phyloP scores from a whole-genome alignment of 768 basidiomycete genomes.

The Tulasnella sp. region DNA sequence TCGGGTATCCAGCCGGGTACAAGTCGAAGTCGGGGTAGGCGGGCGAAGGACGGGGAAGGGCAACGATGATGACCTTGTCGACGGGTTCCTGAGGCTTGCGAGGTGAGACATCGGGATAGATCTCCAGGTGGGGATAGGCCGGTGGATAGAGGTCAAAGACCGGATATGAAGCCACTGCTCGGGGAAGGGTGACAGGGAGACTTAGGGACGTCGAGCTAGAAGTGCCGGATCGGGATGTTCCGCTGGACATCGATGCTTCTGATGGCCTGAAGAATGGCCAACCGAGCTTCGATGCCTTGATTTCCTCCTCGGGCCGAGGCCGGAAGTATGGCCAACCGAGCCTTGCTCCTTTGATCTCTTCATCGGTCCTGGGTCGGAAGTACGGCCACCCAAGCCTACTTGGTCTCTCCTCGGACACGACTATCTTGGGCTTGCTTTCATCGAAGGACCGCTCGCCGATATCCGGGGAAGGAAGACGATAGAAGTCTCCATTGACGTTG shows the following conservation, averaged over 20 bases:
- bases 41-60: too few relatives aligned
- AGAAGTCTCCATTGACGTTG: neutral
- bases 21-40: constrained; percentile 14
- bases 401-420: neutral
- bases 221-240: neutral
- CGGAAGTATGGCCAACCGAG: neutral
- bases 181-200: neutral
- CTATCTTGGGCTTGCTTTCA: constrained; percentile 15
- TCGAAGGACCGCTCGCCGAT: constrained; percentile 35
- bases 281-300: neutral
- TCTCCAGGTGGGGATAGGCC: constrained; percentile 16
- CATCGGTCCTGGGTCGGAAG: neutral
- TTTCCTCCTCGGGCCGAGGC: neutral
- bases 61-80: neutral
- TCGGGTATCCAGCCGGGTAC: constrained; percentile 14
- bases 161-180: neutral
- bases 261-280: constrained; percentile 7
- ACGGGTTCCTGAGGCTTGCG: neutral
- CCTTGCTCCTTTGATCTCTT: neutral
- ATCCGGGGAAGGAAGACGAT: constrained; percentile 36
- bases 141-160: constrained; percentile 9
- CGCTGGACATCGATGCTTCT: neutral
- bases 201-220: neutral
- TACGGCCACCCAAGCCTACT: neutral
- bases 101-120: constrained; percentile 12